phyloP scores from a whole-genome alignment of 2,329 filamentous ascomycete genomes.

The Trichoderma asperellum region DNA sequence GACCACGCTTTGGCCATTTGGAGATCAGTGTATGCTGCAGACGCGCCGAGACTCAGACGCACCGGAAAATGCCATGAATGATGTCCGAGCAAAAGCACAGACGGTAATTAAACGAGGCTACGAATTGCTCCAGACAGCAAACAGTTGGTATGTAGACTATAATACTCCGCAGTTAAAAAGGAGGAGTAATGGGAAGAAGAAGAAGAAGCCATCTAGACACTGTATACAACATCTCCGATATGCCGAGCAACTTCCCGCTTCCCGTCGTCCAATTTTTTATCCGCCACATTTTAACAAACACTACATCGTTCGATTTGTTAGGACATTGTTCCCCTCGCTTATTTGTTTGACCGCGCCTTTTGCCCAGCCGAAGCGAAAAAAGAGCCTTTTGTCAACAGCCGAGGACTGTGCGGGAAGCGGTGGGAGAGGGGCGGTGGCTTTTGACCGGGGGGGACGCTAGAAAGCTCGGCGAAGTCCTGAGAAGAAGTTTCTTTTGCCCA shows the following conservation, averaged over 20 bases:
- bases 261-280: not conserved
- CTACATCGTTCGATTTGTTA: not conserved
- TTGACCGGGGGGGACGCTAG: conserved; percentile 3
- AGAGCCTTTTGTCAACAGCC: not conserved
- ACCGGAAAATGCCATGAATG: not conserved
- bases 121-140: not conserved
- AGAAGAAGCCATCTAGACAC: not conserved
- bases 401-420: conserved; percentile 15
- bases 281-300: not conserved
- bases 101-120: not conserved
- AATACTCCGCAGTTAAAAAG: not conserved
- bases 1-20: conserved; percentile 13
- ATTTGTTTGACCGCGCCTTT: not conserved
- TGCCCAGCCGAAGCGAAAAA: not conserved
- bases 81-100: not conserved
- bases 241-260: not conserved
- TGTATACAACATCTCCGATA: not conserved
- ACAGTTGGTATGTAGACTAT: not conserved
- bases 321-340: not conserved
- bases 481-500: not conserved
- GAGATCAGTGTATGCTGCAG: conserved; percentile 22
- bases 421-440: conserved; percentile 2
- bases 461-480: conserved; percentile 19
- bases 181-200: not conserved
- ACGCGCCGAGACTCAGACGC: not conserved